Evolutionary conservation across 2,329 filamentous ascomycete species (phyloP).

Genomic region (Fusarium beomiforme): DNA sequence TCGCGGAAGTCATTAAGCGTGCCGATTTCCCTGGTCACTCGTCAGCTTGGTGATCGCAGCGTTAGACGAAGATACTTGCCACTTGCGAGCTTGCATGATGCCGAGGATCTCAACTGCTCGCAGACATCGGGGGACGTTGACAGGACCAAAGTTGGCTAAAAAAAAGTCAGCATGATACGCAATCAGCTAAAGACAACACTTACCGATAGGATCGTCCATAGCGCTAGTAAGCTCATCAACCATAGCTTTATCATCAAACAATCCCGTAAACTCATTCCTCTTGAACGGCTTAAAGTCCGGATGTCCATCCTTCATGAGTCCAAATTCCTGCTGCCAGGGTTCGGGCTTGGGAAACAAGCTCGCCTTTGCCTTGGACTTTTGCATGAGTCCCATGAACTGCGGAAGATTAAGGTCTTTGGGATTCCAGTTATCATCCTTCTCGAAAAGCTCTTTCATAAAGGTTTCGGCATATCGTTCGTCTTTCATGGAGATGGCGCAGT

Average conservation of each 20-base stretch:
- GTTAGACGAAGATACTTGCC: slow-evolving; percentile 33
- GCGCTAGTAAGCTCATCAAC: slow-evolving; percentile 51
- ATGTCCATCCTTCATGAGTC: background rate
- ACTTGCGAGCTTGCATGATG: slow-evolving; percentile 66
- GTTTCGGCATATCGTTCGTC: slow-evolving; percentile 46
- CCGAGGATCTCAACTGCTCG: slow-evolving; percentile 68
- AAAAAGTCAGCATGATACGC: background rate
- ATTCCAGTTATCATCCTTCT: slow-evolving; percentile 6
- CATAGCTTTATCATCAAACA: slow-evolving; percentile 26
- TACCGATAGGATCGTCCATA: slow-evolving; percentile 60
- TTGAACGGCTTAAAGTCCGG: slow-evolving; percentile 1
- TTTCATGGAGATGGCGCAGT: slow-evolving; percentile 43
- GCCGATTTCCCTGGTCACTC: slow-evolving; percentile 55
- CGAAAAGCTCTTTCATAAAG: slow-evolving; percentile 28
- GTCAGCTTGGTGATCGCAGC: background rate
- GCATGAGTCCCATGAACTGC: background rate
- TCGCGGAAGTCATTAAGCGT: slow-evolving; percentile 72
- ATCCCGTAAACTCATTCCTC: slow-evolving; percentile 14
- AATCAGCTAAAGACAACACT: background rate
- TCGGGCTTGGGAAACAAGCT: background rate
- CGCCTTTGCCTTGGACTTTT: background rate
- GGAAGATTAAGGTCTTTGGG: background rate
- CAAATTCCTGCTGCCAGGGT: slow-evolving; percentile 1
- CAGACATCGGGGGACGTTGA: slow-evolving; percentile 65
- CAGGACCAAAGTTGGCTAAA: slow-evolving; percentile 56